Conservation (phyloP, 139 green algal genomes). For the Asterochloris sp. region DNA sequence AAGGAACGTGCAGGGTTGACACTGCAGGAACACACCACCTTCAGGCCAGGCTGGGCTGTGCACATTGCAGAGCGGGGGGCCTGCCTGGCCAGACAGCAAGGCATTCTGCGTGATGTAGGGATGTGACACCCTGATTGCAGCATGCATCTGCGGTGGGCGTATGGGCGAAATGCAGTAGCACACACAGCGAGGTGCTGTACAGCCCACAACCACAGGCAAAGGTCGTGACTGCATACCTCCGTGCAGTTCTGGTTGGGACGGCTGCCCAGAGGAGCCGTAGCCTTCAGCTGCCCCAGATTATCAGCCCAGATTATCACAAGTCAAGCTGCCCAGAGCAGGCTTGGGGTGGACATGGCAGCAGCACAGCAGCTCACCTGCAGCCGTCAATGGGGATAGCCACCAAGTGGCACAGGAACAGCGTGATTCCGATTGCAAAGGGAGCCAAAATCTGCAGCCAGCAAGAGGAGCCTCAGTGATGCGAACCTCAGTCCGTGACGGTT, state of each 20-base stretch:
- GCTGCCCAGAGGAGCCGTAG: background rate
- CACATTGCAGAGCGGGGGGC: background rate
- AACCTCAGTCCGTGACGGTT: too few species aligned
- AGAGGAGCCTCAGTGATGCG: background rate
- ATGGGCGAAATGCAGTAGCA: background rate
- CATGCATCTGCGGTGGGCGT: too few species aligned
- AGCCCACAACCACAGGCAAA: too few species aligned
- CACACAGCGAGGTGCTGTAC: background rate
- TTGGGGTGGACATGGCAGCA: too few species aligned
- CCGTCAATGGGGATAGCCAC: constrained; percentile 20
- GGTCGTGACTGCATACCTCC: too few species aligned
- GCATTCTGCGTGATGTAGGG: too few species aligned
- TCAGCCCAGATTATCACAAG: background rate
- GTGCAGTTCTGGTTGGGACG: background rate
- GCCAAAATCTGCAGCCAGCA: background rate
- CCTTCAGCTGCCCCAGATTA: background rate
- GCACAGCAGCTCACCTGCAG: constrained; percentile 6
- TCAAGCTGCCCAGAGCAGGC: background rate
- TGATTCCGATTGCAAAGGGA: constrained; percentile 25
- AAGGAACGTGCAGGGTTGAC: constrained; percentile 28
- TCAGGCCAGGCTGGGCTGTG: background rate
- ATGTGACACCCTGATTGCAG: too few species aligned
- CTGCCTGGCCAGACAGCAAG: background rate
- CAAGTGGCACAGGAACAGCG: constrained; percentile 26
- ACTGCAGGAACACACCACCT: background rate